Conservation (phyloP, 23 red algal species). For the Gracilaria gracilis region DNA sequence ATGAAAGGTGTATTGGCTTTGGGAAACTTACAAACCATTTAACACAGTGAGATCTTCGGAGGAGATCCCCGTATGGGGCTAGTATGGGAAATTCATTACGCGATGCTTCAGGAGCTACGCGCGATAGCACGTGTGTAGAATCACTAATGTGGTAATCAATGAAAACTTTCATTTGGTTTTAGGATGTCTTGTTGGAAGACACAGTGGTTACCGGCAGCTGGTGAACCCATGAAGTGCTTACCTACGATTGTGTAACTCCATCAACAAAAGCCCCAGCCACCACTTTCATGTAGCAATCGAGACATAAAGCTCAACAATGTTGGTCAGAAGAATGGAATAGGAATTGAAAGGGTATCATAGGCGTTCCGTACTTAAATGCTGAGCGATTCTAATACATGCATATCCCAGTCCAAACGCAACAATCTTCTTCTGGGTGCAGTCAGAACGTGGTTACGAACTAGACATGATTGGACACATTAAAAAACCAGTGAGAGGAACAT, state of each 20-base stretch:
- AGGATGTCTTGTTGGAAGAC: not conserved
- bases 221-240: not conserved
- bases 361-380: not conserved
- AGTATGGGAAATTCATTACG: not conserved
- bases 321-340: not conserved
- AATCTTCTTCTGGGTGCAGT: not conserved
- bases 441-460: not conserved
- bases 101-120: not conserved
- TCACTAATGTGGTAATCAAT: not conserved
- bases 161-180: not conserved
- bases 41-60: not conserved
- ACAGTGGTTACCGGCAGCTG: not conserved
- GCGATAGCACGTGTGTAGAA: not conserved
- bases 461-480: too few species aligned
- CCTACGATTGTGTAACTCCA: not conserved
- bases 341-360: not conserved
- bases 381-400: not conserved
- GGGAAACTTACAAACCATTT: not conserved
- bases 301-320: not conserved
- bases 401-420: constrained; percentile 12
- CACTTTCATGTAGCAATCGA: not conserved
- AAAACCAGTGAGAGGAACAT: too few species aligned
- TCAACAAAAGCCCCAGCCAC: not conserved
- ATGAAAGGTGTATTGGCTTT: not conserved
- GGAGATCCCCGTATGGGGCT: not conserved